These are phyloP conservation scores for Syzygium malaccense DNA, from an alignment of 441 rosid species.

Conservation along the genomic window DNA sequence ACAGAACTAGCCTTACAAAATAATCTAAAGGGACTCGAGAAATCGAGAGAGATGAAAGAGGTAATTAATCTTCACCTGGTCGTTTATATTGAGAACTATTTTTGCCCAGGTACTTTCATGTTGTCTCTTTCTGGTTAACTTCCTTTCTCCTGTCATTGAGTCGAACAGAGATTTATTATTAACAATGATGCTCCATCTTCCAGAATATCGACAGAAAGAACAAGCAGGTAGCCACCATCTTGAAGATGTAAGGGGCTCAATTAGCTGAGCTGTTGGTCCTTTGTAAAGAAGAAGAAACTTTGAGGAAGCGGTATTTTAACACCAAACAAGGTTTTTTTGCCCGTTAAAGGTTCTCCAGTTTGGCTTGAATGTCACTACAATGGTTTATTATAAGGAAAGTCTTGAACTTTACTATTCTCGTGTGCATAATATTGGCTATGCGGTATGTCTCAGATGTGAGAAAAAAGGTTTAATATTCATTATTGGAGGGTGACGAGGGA, in stretches of 20 bases:
- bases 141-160: not conserved
- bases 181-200: no score
- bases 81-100: not conserved
- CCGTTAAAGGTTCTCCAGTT: not conserved
- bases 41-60: conserved; percentile 39
- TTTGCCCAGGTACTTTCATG: no score
- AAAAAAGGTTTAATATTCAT: no score
- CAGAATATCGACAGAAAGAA: conserved; percentile 93
- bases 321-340: conserved; percentile 64
- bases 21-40: conserved; percentile 73
- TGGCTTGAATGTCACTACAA: not conserved
- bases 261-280: conserved; percentile 7
- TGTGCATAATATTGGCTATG: not conserved
- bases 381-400: not conserved
- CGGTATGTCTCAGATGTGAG: conserved; percentile 22
- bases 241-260: conserved; percentile 54
- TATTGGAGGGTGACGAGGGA: no score
- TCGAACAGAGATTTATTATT: not conserved
- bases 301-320: conserved; percentile 65
- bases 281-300: conserved; percentile 81
- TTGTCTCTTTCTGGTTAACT: not conserved
- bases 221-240: conserved; percentile 85
- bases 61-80: not conserved
- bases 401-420: not conserved
- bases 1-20: conserved; percentile 28